Base-by-base conservation (phyloP, 164 flowering plant genomes). In the Dillenia suffruticosa region DNA sequence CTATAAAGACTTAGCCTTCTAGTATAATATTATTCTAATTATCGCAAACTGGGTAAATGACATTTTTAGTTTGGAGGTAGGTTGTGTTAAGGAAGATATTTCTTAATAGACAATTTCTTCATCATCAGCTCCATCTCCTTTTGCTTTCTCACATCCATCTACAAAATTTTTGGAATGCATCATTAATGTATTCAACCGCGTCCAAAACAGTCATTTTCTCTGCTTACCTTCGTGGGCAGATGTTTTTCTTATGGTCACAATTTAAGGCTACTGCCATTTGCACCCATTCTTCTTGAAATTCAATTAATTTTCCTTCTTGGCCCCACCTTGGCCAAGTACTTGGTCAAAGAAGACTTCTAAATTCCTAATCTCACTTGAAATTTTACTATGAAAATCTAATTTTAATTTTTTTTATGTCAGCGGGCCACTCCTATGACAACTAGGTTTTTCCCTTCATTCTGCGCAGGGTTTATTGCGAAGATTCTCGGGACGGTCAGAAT, bases 261-360 rank as follows among this genome's bases (percentile, higher is more conserved):
- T 75, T 79, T 62, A 92, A 11, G 4, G 70, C 70, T 3, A 92
- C 94, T 6, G 84, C 84, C 68, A 90, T 19, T 46, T 84, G 87
- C 50, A 87, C 90, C 72, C 89, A 12, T 58, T 86, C 95, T 55
- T 57, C 62, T 61, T 92, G 98, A 46, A 89, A 87, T 5, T 87
- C 89, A 44, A 79, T 85, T 3, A 92, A 70, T 49, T 76, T 67
- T 8, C 40, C 74, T 58, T 83, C 94, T 8, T 26, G 5, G 40
- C 5, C 40, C 5, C 40, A 26, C 40, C 40, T 26, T 26, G 40
- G 2, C 40, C 3, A 2, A 26, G 40, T 26, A 26, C 40, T 26
- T 2, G 40, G 40, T 26, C 40, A 26, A 26, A 26, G 40, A 26
- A 26, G 40, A 26, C 2, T 26, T 26, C 40, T 26, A 26, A 26